Evolutionary conservation across 306 rosid genomes (phyloP).

Genomic region (Rosa multiflora): DNA sequence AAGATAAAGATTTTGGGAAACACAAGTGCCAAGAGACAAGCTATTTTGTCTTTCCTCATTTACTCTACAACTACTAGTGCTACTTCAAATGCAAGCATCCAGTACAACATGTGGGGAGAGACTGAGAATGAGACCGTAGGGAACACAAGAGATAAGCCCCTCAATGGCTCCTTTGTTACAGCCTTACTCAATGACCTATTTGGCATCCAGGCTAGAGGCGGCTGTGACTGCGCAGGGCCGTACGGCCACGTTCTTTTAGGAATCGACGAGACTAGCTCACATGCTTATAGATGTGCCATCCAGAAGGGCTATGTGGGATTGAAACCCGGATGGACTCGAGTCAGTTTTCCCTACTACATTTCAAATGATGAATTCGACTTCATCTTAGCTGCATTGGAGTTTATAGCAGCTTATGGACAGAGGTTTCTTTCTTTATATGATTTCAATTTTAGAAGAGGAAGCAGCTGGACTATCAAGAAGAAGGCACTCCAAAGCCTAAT

Average conservation of each 20-base stretch:
- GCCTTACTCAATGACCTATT: conserved; percentile 71
- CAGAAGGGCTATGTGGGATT: conserved; percentile 69
- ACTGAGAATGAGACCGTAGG: conserved; percentile 12
- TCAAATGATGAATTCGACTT: conserved; percentile 68
- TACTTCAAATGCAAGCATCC: neutral
- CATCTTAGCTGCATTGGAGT: conserved; percentile 63
- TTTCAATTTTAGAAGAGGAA: conserved; percentile 58
- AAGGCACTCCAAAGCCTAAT: conserved; percentile 35
- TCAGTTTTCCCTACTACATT: conserved; percentile 86
- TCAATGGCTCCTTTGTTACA: conserved; percentile 81
- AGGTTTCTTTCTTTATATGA: conserved; percentile 61
- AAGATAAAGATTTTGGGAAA: conserved; percentile 65
- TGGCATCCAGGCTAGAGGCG: conserved; percentile 88
- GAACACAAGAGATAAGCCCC: conserved; percentile 60
- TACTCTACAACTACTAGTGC: conserved; percentile 47
- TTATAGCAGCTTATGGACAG: conserved; percentile 72
- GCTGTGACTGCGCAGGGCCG: no score
- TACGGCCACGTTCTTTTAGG: conserved; percentile 70
- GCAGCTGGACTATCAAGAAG: conserved; percentile 58
- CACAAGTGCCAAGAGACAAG: conserved; percentile 53
- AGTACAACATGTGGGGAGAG: conserved; percentile 52
- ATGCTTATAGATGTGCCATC: conserved; percentile 57
- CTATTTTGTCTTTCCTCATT: conserved; percentile 67
- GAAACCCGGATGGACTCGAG: conserved; percentile 88
- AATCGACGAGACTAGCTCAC: conserved; percentile 45